phyloP scores from a whole-genome alignment of 1,284 basidiomycete genomes.

The Sanghuangporus weigelae region DNA sequence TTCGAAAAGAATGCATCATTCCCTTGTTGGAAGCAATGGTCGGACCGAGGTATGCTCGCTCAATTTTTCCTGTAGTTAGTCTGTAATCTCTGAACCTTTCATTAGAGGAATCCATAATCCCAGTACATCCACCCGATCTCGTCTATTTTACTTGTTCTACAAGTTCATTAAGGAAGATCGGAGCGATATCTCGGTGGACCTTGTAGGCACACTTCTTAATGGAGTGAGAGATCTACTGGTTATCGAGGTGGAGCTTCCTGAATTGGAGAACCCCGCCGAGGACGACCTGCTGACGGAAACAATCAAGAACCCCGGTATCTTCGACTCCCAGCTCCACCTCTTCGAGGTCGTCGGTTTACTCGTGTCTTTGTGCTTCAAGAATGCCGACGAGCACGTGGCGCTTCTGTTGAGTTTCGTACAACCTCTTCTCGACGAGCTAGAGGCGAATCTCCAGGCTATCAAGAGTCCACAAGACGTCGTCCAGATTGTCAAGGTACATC shows the following conservation, averaged over 20 bases:
- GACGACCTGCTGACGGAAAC: slow-evolving; percentile 77
- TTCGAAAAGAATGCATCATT: slow-evolving; percentile 81
- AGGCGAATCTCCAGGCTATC: slow-evolving; percentile 58
- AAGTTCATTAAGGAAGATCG: slow-evolving; percentile 87
- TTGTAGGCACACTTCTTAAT: slow-evolving; percentile 69
- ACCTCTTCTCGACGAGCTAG: slow-evolving; percentile 78
- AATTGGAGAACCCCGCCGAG: slow-evolving; percentile 55
- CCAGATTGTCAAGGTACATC: slow-evolving; percentile 87
- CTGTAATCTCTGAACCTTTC: neutral
- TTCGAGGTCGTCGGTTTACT: slow-evolving; percentile 91
- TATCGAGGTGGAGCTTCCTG: slow-evolving; percentile 64
- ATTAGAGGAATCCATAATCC: slow-evolving; percentile 84
- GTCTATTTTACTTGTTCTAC: slow-evolving; percentile 91
- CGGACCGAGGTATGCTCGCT: slow-evolving; percentile 60
- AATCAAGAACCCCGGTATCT: slow-evolving; percentile 65
- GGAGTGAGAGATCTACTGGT: slow-evolving; percentile 68
- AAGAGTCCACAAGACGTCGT: slow-evolving; percentile 59
- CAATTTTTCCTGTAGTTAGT: neutral
- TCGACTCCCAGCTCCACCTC: slow-evolving; percentile 92
- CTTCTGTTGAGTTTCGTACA: slow-evolving; percentile 77
- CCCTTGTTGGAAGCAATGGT: slow-evolving; percentile 89
- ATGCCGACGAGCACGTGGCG: slow-evolving; percentile 65
- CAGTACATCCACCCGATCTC: slow-evolving; percentile 66
- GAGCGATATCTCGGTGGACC: slow-evolving; percentile 72
- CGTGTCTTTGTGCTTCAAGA: slow-evolving; percentile 69